Base-by-base conservation (phyloP, 805 yeast genomes). In the Myxozyma udenii region DNA sequence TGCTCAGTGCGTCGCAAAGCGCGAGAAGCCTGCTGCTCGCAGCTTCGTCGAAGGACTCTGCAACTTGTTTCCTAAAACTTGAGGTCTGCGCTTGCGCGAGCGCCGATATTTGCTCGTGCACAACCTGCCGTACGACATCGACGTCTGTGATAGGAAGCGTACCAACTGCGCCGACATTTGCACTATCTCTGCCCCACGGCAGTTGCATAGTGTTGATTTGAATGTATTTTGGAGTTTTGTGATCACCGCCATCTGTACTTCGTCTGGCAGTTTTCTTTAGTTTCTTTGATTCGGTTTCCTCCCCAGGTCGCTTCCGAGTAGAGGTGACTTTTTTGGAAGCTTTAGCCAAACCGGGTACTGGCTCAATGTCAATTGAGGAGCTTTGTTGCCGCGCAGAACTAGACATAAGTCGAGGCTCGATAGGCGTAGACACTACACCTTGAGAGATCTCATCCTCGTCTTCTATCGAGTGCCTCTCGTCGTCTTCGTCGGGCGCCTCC, bases 1-100 rank as follows among this genome's bases (percentile, higher is more conserved):
- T 42, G n/a, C 53, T 45, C n/a, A 51, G 51, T 12, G 41, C 53
- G 36, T 56, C 61, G 33, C 51, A 44, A 43, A 56, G 32, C 18
- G 42, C 50, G 22, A 40, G 14, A 21, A 56, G 36, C 26, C 58
- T 51, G 3, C 35, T 26, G 19, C 51, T 54, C n/a, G 46, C 33
- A 44, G 51, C 61, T 28, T 46, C 61, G 6, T 46, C 47, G 16
- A 39, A 54, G 2, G 51, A 33, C 30, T 39, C 56, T n/a, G 55
- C 23, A 6, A 51, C 49, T 6, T 45, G 41, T 21, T 41, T 38
- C 19, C 33, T 30, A 19, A 49, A 39, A n/a, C 9, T 26, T 7
- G 37, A 12, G 14, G 33, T 11, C 41, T 46, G 49, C 7, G 28
- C 21, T 7, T 18, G n/a, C 2, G 32, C 38, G 4, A 48, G 23